phyloP scores from a whole-genome alignment of 495 filamentous ascomycete species.

The Aspergillus biplanus region DNA sequence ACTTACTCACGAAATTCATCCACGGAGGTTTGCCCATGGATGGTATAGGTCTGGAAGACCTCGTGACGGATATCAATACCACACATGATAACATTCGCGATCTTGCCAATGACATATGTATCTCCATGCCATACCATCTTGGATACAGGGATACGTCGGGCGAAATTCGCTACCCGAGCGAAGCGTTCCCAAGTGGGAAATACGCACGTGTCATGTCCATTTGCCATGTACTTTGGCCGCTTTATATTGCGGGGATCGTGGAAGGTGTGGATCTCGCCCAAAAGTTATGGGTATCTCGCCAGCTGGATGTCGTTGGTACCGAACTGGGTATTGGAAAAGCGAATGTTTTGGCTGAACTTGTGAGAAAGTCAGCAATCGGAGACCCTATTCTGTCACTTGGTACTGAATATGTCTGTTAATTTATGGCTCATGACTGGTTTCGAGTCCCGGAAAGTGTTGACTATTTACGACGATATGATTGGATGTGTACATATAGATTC shows the following conservation, averaged over 20 bases:
- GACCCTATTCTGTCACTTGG: neutral
- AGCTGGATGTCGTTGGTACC: neutral
- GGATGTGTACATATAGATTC: too few relatives aligned
- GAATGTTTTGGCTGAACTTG: constrained; percentile 6
- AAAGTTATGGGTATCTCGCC: constrained; percentile 11
- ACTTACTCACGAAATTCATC: neutral
- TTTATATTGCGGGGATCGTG: constrained; percentile 12
- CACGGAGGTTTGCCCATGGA: neutral
- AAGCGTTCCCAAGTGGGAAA: constrained; percentile 3
- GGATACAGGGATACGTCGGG: constrained; percentile 3
- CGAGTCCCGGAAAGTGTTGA: too few relatives aligned
- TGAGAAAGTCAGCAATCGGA: neutral
- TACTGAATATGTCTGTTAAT: neutral
- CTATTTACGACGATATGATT: too few relatives aligned
- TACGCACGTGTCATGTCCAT: constrained; percentile 7
- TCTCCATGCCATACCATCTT: constrained; percentile 15
- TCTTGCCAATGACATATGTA: constrained; percentile 9
- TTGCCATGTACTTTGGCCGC: constrained; percentile 5
- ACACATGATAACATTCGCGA: constrained; percentile 3
- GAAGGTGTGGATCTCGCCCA: constrained; percentile 9
- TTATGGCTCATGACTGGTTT: too few relatives aligned
- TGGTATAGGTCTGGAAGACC: neutral
- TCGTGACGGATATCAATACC: neutral
- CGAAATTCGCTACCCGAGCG: constrained; percentile 7
- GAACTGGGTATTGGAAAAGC: constrained; percentile 15